Evolutionary conservation across 352 stramenopile genomes (phyloP).

Genomic region (Saprolegnia parasitica): DNA sequence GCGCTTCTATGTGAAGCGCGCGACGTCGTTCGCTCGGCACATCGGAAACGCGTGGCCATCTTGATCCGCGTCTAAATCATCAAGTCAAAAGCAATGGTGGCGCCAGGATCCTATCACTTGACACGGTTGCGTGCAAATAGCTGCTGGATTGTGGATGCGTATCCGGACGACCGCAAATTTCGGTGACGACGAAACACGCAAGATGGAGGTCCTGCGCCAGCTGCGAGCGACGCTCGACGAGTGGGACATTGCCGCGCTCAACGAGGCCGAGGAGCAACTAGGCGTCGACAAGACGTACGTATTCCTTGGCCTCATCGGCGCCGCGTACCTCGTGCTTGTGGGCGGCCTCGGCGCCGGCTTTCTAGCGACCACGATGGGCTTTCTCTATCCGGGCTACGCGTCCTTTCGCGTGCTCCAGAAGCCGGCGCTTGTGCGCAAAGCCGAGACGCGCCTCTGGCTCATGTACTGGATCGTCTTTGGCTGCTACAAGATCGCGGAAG

Average conservation of each 20-base stretch:
- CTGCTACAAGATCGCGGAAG: constrained; percentile 53
- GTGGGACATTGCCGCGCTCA: not conserved
- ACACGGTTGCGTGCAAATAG: too few relatives aligned
- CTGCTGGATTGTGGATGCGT: not conserved
- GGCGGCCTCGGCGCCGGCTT: constrained; percentile 55
- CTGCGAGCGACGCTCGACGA: constrained; percentile 2
- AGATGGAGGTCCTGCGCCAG: not conserved
- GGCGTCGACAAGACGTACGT: constrained; percentile 27
- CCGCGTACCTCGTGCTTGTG: constrained; percentile 34
- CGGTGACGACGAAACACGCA: not conserved
- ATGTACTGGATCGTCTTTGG: constrained; percentile 30
- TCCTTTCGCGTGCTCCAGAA: constrained; percentile 83
- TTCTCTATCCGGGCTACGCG: constrained; percentile 77
- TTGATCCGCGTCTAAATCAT: too few relatives aligned
- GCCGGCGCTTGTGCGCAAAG: constrained; percentile 33
- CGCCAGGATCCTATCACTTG: too few relatives aligned
- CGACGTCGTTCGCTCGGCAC: too few relatives aligned
- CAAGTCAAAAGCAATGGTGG: too few relatives aligned
- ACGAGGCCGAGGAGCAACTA: constrained; percentile 22
- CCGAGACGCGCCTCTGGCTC: constrained; percentile 49
- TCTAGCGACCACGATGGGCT: constrained; percentile 57
- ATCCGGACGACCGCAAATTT: constrained; percentile 2
- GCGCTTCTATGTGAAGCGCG: too few relatives aligned
- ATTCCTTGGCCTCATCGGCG: not conserved
- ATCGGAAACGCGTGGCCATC: too few relatives aligned